A percentile compares a stretch with the other conserved stretches of the same genome.
These are phyloP conservation scores for Dissoconium aciculare DNA, from an alignment of 2,329 filamentous ascomycete genomes.

Conservation along the genomic window DNA sequence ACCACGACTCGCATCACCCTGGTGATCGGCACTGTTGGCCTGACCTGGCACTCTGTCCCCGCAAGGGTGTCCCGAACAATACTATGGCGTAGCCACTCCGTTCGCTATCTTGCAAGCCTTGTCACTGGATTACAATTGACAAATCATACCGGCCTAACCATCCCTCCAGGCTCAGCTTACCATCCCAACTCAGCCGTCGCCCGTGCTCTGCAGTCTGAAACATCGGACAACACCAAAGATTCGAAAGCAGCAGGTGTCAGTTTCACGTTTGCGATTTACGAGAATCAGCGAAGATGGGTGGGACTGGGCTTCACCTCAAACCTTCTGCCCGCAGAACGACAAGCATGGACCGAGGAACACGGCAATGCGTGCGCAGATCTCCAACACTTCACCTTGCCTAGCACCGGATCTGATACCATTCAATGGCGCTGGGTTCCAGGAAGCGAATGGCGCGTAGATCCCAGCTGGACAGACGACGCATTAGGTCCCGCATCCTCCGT, in stretches of 20 bases:
- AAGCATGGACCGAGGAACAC: constrained; percentile 92
- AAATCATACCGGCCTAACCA: too few relatives aligned
- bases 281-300: constrained; percentile 91
- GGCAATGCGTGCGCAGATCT: constrained; percentile 64
- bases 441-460: constrained; percentile 77
- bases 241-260: constrained; percentile 45
- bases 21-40: constrained; percentile 66
- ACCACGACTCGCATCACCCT: constrained; percentile 74
- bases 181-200: constrained; percentile 10
- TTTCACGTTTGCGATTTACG: constrained; percentile 92
- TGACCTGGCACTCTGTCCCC: constrained; percentile 86
- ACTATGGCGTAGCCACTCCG: constrained; percentile 70
- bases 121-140: constrained; percentile 73
- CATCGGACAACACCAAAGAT: too few relatives aligned
- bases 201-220: constrained; percentile 28
- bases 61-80: constrained; percentile 73
- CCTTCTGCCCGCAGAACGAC: constrained; percentile 76
- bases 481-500: too few relatives aligned
- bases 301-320: constrained; percentile 90
- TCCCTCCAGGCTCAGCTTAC: constrained; percentile 9
- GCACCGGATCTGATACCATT: constrained; percentile 48
- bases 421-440: constrained; percentile 72
- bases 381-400: constrained; percentile 54
- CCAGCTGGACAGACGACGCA: constrained; percentile 41
- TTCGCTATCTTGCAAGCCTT: constrained; percentile 53